Base-by-base conservation (phyloP, 495 filamentous ascomycete species). In the Hypoxylon lienhwacheense region DNA sequence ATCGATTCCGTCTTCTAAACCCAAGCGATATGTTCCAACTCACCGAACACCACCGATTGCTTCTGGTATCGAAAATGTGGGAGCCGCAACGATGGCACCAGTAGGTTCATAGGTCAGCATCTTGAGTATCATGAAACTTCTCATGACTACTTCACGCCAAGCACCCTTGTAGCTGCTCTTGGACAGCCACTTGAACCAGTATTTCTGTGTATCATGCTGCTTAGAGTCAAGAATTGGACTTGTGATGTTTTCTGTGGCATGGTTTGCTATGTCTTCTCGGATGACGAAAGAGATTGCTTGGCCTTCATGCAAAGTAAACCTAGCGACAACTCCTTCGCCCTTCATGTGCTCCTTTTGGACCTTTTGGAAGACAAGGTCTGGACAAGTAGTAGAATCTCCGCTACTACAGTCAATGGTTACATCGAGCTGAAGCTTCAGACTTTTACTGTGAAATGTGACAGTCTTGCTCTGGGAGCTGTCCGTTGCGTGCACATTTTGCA, bases 91-190 rank as follows among this genome's bases (percentile, higher is more conserved):
- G 41, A 78, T 77, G 43, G 75, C 75, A 0, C 75, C 75, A 2
- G 74, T 77, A 0, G 74, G 75, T 42, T 78, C 75, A 64, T 85
- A 89, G 1, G 85, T 88, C 45, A 89, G 72, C 59, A 89, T 69
- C 60, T 89, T 89, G 29, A 89, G 63, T 35, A 87, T 84, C 72
- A 89, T 77, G 24, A 89, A 70, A 53, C 82, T 85, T 39, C 86
- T 74, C 32, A 74, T 72, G 4, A 89, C 84, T 3, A 85, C 81
- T 61, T 88, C 85, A 20, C 83, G 73, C 73, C 85, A 89, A 26
- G 80, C 80, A 17, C 86, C 86, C 53, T 84, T 84, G 60, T 88
- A 89, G 25, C 75, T 80, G 66, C 78, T 81, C 59, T 83, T 81
- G 29, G 78, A 77, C 29, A 86, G 84, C 84, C 86, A 89, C 46